Base-by-base conservation (phyloP, 1,284 basidiomycete genomes). In the Malassezia pachydermatis region DNA sequence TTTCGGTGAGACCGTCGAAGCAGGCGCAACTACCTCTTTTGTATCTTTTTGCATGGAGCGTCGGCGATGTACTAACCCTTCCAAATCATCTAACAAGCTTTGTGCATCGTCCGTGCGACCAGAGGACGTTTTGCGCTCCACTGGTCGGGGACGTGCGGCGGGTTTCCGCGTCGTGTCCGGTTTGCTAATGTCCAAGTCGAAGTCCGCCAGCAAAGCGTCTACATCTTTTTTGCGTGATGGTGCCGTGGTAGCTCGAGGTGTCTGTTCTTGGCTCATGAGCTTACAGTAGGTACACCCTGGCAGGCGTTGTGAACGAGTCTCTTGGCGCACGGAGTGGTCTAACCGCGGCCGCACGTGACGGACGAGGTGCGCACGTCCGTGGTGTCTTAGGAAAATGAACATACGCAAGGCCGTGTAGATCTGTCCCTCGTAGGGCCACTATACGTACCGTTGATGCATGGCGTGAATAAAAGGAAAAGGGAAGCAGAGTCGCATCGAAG, bases 61-160 rank as follows among this genome's bases (percentile, higher is more conserved):
- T n/a, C 60, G 34, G 28, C 63, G 60, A 50, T 71, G 65, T 17
- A 71, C 67, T n/a, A 71, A 39, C 19, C 59, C 61, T 42, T 71
- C 68, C 4, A 71, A 43, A 29, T 71, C 68, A 38, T 71, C 67
- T 2, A 71, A 57, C 47, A 71, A 39, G 41, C 62, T 64, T 54
- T 71, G 68, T 5, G 65, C 65, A 43, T 70, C 67, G 5, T 60
- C 36, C 46, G 27, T 23, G 4, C 41, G 41, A 19, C 29, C 30
- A 13, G 16, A n/a, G 23, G 41, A 16, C 14, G 37, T 17, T 27
- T 24, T 17, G 38, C 22, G 17, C 23, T 41, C 17, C 17, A 30
- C 14, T 16, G 9, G 40, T 32, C n/a, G 42, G n/a, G 27, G 23
- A 14, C 10, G 19, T 6, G 16, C 6, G 14, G 41, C 6, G 3